Percentiles rank a stretch among this genome's conserved stretches.
These are phyloP conservation scores for Massarina eburnea DNA, from an alignment of 2,329 filamentous ascomycete genomes.

Conservation along the genomic window DNA sequence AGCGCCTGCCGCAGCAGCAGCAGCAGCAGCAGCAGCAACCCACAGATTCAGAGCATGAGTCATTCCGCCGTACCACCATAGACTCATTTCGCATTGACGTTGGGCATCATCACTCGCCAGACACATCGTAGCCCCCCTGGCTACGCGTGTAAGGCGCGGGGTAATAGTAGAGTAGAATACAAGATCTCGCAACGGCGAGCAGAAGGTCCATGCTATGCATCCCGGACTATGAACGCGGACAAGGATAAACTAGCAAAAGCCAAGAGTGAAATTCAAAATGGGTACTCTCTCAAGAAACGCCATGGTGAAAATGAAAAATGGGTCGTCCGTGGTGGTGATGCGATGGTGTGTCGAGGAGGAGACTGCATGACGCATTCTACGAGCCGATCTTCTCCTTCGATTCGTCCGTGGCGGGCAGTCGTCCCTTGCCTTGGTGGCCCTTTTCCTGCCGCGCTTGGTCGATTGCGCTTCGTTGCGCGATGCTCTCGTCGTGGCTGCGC, in stretches of 20 bases:
- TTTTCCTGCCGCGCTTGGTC: constrained; percentile 92
- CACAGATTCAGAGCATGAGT: no score
- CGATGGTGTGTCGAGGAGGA: background rate
- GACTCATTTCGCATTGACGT: constrained; percentile 7
- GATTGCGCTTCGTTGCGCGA: constrained; percentile 85
- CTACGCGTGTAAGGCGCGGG: no score
- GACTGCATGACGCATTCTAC: constrained; percentile 15
- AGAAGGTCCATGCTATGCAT: no score
- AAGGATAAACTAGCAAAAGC: background rate
- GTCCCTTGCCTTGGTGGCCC: constrained; percentile 51
- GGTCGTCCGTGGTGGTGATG: no score
- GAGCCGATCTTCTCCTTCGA: constrained; percentile 32
- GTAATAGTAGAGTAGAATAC: constrained; percentile 3
- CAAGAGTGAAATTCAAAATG: background rate
- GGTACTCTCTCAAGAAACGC: background rate
- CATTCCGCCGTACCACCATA: constrained; percentile 6
- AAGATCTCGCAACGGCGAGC: no score
- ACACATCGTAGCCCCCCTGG: background rate
- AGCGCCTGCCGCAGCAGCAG: no score
- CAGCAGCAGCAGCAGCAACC: no score
- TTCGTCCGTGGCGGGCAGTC: constrained; percentile 42
- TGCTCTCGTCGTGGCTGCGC: constrained; percentile 95
- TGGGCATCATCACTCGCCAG: background rate
- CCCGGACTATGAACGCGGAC: background rate
- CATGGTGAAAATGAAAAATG: background rate